A percentile compares a stretch with the other conserved stretches of the same genome.
These are phyloP conservation scores for Calonectria pseudoturangicola DNA, from an alignment of 2,329 filamentous ascomycete species.

Conservation along the genomic window DNA sequence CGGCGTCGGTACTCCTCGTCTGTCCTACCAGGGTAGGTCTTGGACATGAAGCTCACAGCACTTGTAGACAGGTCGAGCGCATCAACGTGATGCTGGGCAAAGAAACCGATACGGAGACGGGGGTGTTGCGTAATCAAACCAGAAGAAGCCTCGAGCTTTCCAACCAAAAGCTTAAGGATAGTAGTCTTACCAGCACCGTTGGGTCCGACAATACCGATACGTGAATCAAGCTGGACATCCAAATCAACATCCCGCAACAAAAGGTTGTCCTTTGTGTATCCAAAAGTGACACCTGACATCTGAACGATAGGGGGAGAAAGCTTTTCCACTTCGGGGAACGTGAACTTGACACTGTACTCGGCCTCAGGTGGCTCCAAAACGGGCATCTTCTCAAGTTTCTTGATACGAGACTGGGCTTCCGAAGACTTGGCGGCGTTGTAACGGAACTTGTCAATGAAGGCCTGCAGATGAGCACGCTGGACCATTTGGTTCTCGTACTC, in stretches of 20 bases:
- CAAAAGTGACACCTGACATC: constrained; percentile 94
- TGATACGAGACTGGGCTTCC: constrained; percentile 98
- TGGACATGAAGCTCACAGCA: constrained; percentile 97
- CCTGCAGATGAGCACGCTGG: constrained; percentile 92
- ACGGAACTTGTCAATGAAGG: constrained; percentile 99
- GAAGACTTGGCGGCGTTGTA: constrained; percentile 99
- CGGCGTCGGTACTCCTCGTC: constrained; percentile 98
- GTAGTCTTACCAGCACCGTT: constrained; percentile 99
- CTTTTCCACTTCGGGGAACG: constrained; percentile 98
- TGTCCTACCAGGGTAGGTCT: constrained; percentile 89
- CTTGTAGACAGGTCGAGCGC: constrained; percentile 92
- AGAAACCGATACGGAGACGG: constrained; percentile 93
- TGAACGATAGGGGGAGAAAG: constrained; percentile 98
- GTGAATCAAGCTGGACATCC: constrained; percentile 97
- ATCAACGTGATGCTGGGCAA: constrained; percentile 98
- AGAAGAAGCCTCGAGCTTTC: constrained; percentile 83
- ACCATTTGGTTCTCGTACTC: constrained; percentile 99
- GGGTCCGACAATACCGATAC: constrained; percentile 98
- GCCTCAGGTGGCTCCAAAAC: constrained; percentile 91
- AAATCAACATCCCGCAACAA: constrained; percentile 92
- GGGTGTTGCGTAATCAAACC: constrained; percentile 93
- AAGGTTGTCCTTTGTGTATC: constrained; percentile 86
- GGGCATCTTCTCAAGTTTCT: constrained; percentile 98
- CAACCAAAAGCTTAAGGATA: constrained; percentile 96
- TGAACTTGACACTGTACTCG: constrained; percentile 97